phyloP scores from a whole-genome alignment of 2,329 filamentous ascomycete species.

The Colletotrichum phormii region DNA sequence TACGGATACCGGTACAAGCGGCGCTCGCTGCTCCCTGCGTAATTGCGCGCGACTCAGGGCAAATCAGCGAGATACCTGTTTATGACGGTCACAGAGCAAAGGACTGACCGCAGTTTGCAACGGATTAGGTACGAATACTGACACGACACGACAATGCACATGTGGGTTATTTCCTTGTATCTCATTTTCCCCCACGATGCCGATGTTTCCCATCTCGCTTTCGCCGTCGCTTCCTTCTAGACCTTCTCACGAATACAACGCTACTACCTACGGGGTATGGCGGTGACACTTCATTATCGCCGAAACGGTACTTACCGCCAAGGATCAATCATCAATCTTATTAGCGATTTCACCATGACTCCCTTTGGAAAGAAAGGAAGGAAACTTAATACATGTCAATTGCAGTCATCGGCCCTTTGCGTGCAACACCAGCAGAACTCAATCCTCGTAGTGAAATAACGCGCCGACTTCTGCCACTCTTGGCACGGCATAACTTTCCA shows the following conservation, averaged over 20 bases:
- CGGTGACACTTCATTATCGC: not conserved
- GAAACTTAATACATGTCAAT: not conserved
- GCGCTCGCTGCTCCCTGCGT: not conserved
- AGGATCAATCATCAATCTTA: not conserved
- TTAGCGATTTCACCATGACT: not conserved
- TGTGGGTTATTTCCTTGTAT: not conserved
- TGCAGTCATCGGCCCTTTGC: not conserved
- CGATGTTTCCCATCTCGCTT: not conserved
- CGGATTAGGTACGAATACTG: not conserved
- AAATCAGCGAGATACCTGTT: too few species aligned
- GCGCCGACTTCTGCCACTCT: not conserved
- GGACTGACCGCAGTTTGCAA: too few species aligned
- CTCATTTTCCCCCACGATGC: not conserved
- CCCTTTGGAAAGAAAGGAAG: not conserved
- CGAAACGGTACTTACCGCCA: slow-evolving; percentile 8
- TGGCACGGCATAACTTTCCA: not conserved
- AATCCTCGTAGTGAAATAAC: slow-evolving; percentile 14
- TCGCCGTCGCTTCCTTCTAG: slow-evolving; percentile 12
- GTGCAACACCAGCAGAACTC: slow-evolving; percentile 23
- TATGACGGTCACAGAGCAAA: too few species aligned
- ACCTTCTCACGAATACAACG: slow-evolving; percentile 3
- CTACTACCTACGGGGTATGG: not conserved
- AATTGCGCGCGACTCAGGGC: not conserved
- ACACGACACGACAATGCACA: not conserved
- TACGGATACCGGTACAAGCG: not conserved